These are phyloP conservation scores for Galerina marginata DNA, from an alignment of 768 basidiomycete genomes.

Conservation along the genomic window DNA sequence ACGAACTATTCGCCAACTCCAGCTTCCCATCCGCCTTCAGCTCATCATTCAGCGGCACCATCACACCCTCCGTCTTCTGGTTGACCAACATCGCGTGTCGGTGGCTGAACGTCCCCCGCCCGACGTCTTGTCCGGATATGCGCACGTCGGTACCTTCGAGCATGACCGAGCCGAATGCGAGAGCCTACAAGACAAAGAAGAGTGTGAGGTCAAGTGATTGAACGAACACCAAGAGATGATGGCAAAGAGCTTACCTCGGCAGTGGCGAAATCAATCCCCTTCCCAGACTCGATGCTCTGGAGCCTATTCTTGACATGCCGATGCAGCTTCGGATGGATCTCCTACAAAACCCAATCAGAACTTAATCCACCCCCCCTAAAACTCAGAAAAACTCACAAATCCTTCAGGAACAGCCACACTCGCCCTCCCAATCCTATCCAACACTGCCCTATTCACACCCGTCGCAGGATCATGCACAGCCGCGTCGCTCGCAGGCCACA, in stretches of 20 bases:
- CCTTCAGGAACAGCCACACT: conserved; percentile 64
- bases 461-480: conserved; percentile 67
- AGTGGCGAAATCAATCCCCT: conserved; percentile 88
- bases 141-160: conserved; percentile 82
- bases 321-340: conserved; percentile 78
- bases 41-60: conserved; percentile 81
- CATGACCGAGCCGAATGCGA: conserved; percentile 90
- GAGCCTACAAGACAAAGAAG: conserved; percentile 52
- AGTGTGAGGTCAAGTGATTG: neutral
- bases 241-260: conserved; percentile 65
- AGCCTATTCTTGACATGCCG: conserved; percentile 81
- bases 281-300: conserved; percentile 67
- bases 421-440: conserved; percentile 66
- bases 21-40: conserved; percentile 67
- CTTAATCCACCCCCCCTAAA: conserved; percentile 23
- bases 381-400: conserved; percentile 60
- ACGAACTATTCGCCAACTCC: conserved; percentile 86
- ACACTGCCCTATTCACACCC: conserved; percentile 58
- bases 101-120: conserved; percentile 88
- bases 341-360: conserved; percentile 54
- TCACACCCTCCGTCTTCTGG: conserved; percentile 79
- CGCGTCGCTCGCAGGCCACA: conserved; percentile 63
- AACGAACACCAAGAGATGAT: neutral
- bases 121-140: conserved; percentile 93
- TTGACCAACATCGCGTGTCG: conserved; percentile 93